Percentiles rank a stretch among this genome's conserved stretches.
phyloP scores from a whole-genome alignment of 164 flowering plant genomes.

The Vitis rotundifolia region DNA sequence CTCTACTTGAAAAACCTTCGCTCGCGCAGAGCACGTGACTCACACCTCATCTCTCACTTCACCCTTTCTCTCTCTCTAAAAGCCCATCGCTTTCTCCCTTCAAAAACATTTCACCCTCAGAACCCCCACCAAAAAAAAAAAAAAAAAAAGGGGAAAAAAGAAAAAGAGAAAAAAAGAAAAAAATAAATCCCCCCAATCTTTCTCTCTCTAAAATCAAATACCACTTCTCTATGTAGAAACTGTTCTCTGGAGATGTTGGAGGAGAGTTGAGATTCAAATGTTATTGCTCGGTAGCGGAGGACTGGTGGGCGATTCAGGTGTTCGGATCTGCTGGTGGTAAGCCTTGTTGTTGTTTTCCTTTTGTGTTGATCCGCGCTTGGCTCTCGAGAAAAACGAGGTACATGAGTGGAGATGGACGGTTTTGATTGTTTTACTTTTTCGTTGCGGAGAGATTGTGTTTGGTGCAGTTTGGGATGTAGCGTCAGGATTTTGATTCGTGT shows the following conservation, averaged over 20 bases:
- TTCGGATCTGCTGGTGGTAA: constrained; percentile 41
- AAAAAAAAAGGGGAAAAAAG: too few species aligned
- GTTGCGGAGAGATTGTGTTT: too few species aligned
- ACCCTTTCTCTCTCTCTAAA: constrained; percentile 15
- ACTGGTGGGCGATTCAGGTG: constrained; percentile 13
- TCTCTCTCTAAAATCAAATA: not conserved
- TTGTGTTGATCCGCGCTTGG: not conserved
- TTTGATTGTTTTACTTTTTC: too few species aligned
- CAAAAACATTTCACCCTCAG: not conserved
- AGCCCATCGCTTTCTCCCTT: constrained; percentile 29
- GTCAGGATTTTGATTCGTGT: not conserved
- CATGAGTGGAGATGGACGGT: too few species aligned
- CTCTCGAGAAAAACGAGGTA: too few species aligned
- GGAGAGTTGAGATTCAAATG: constrained; percentile 30
- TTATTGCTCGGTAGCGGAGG: not conserved
- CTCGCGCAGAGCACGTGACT: constrained; percentile 48
- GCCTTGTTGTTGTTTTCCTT: not conserved
- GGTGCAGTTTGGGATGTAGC: too few species aligned
- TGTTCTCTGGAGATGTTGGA: not conserved
- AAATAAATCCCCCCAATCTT: constrained; percentile 18
- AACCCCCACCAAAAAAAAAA: too few species aligned
- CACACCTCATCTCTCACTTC: constrained; percentile 14
- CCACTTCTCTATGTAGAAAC: not conserved
- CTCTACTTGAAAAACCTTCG: not conserved
- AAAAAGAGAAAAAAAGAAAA: not conserved